Base-by-base conservation (phyloP, 2,329 filamentous ascomycete genomes). In the Colletotrichum sp. region DNA sequence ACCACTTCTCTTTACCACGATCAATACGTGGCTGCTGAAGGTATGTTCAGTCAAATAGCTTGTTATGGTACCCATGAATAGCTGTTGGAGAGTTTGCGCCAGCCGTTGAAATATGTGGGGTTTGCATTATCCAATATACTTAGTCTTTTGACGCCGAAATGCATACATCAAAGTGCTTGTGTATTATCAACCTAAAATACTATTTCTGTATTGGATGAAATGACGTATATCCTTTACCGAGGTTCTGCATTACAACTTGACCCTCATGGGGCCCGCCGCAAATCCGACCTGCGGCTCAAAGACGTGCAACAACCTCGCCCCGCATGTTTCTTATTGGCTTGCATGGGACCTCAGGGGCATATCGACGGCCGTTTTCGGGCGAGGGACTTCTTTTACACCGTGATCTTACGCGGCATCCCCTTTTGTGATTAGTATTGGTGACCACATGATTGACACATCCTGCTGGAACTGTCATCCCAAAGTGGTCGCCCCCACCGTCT, bases 311-410 rank as follows among this genome's bases (percentile, higher is more conserved):
- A 43, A 16, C n/a, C n/a, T 47, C 43, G 43, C 9, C 43, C 43
- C 43, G 43, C 43, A 21, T 47, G 2, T 47, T 47, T n/a, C 43
- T n/a, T 47, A 47, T 47, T 47, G 43, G 11, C 18, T 4, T 1
- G 1, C n/a, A 21, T 2, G 18, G 43, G n/a, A 51, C 11, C 2
- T 51, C 4, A 5, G n/a, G 1, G n/a, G 43, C 43, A 2, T 21
- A 21, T 13, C 7, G 43, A 21, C 2, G 11, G n/a, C 43, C 11
- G n/a, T 12, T 51, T 21, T 13, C 43, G 43, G 43, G 6, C 13
- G 43, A 51, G 43, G 11, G 43, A 51, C 43, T 51, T 51, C 0
- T 1, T 51, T 21, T 2, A 51, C 43, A 3, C 2, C 11, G 43
- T 13, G 43, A 51, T 13, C 21, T 21, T 51, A 51, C 43, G 43